Conservation (phyloP, 177 flowering plant species). For the Telopea speciosissima region DNA sequence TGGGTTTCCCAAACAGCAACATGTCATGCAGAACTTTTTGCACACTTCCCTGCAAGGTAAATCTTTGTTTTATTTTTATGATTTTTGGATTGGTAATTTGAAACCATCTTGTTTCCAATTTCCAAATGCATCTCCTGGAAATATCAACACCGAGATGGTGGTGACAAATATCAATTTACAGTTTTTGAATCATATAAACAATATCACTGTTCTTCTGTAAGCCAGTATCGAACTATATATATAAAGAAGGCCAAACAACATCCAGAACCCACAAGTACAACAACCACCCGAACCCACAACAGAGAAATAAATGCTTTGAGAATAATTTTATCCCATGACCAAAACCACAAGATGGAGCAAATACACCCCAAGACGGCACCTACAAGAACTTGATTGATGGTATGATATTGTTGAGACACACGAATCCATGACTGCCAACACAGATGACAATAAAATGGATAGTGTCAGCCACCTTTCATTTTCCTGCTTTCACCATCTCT, state of each 20-base stretch:
- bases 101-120: background rate
- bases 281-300: constrained; percentile 44
- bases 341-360: constrained; percentile 57
- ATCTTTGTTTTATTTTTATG: background rate
- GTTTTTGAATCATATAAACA: background rate
- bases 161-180: background rate
- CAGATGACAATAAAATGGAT: constrained; percentile 6
- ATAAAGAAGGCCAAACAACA: constrained; percentile 37
- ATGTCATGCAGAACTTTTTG: background rate
- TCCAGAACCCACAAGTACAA: constrained; percentile 34
- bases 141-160: background rate
- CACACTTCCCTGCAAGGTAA: background rate
- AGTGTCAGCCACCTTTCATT: background rate
- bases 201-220: constrained; percentile 29
- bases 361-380: constrained; percentile 62
- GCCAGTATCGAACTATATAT: constrained; percentile 52
- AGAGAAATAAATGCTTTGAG: constrained; percentile 41
- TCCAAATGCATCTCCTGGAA: background rate
- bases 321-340: constrained; percentile 56
- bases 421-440: constrained; percentile 83
- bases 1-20: background rate
- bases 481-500: background rate
- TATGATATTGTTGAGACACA: constrained; percentile 66
- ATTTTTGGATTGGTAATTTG: background rate
- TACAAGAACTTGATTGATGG: constrained; percentile 67